Percentiles rank a stretch among this genome's conserved stretches.
Evolutionary conservation across 495 filamentous ascomycete species (phyloP).

Genomic region (Talaromyces proteolyticus): DNA sequence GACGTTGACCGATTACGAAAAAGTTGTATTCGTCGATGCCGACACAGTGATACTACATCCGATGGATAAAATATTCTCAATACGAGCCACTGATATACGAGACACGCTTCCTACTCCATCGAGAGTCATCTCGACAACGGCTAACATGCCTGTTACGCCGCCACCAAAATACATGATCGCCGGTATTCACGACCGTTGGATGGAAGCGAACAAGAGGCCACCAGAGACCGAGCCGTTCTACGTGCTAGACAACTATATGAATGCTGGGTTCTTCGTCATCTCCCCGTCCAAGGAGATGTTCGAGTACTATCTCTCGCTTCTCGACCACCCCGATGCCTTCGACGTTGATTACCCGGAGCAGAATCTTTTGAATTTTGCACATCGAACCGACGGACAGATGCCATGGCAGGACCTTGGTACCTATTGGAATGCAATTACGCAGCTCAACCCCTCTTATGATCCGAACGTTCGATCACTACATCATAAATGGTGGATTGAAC

Average conservation of each 20-base stretch:
- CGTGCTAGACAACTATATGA: conserved; percentile 12
- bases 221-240: conserved; percentile 25
- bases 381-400: conserved; percentile 33
- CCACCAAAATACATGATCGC: conserved; percentile 31
- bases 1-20: conserved; percentile 33
- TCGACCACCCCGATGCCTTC: conserved; percentile 20
- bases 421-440: conserved; percentile 17
- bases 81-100: conserved; percentile 9
- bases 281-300: conserved; percentile 25
- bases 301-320: conserved; percentile 27
- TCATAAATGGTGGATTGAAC: background rate
- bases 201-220: conserved; percentile 4
- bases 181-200: conserved; percentile 17
- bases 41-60: conserved; percentile 29
- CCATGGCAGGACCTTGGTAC: conserved; percentile 29
- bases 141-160: conserved; percentile 17
- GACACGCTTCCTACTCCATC: conserved; percentile 1
- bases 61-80: conserved; percentile 33
- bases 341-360: conserved; percentile 29
- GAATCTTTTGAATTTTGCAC: conserved; percentile 38
- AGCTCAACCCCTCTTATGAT: background rate
- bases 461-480: background rate
- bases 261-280: conserved; percentile 35
- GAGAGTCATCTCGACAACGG: background rate
- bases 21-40: conserved; percentile 37